These are phyloP conservation scores for Lepraria neglecta DNA, from an alignment of 495 filamentous ascomycete genomes.

Conservation along the genomic window DNA sequence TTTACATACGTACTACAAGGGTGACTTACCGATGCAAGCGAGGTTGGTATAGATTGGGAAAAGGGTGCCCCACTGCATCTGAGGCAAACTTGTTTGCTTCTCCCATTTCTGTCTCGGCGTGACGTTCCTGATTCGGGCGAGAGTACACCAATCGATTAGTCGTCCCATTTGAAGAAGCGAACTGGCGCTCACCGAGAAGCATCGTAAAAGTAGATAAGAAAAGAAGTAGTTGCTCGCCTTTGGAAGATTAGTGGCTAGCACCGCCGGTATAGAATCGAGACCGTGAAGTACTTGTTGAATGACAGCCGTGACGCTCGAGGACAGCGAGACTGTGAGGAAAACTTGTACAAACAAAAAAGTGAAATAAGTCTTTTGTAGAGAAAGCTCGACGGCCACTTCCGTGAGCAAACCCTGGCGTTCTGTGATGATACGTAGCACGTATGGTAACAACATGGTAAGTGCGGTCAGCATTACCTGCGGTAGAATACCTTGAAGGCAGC, in stretches of 20 bases:
- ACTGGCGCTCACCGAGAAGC: constrained; percentile 60
- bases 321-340: constrained; percentile 69
- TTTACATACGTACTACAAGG: neutral
- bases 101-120: constrained; percentile 65
- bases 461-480: constrained; percentile 8
- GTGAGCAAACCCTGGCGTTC: constrained; percentile 2
- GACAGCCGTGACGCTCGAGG: constrained; percentile 43
- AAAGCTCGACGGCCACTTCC: neutral
- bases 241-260: constrained; percentile 62
- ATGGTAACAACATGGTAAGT: neutral
- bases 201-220: constrained; percentile 72
- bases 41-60: constrained; percentile 79
- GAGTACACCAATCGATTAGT: constrained; percentile 55
- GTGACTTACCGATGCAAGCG: constrained; percentile 35
- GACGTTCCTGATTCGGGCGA: constrained; percentile 54
- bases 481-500: constrained; percentile 8
- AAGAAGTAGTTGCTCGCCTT: constrained; percentile 76
- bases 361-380: constrained; percentile 70
- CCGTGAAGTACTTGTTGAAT: constrained; percentile 18
- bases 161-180: constrained; percentile 61
- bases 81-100: constrained; percentile 53
- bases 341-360: constrained; percentile 71
- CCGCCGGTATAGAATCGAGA: constrained; percentile 33
- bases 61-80: constrained; percentile 63
- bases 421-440: no score